Conservation (phyloP, 345 rosid genomes). For the Pistacia vera region DNA sequence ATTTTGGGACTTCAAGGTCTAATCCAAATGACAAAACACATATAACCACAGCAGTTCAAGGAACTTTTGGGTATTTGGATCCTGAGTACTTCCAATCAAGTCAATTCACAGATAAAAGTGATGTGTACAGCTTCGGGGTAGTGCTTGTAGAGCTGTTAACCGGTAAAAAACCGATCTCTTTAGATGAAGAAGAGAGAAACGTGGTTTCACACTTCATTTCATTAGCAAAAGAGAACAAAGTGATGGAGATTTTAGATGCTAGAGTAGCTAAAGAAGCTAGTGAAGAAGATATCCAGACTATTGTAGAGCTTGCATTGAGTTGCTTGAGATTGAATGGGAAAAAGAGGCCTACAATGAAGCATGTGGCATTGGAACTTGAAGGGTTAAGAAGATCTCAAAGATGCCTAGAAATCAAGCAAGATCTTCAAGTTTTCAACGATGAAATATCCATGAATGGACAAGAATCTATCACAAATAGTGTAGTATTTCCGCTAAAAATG, state of each 20-base stretch:
- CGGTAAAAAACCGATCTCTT: slow-evolving; percentile 16
- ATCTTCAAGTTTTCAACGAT: neutral
- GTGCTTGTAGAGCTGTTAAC: slow-evolving; percentile 24
- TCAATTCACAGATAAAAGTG: slow-evolving; percentile 25
- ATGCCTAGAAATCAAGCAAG: neutral
- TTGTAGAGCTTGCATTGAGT: neutral
- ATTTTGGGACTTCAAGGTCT: slow-evolving; percentile 24
- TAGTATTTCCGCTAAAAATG: neutral
- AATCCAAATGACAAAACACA: slow-evolving; percentile 24
- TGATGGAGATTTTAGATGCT: neutral
- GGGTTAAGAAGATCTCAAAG: neutral
- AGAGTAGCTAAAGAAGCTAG: neutral
- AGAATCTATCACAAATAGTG: neutral
- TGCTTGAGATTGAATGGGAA: slow-evolving; percentile 8
- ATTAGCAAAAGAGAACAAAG: neutral
- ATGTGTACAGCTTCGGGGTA: slow-evolving; percentile 21
- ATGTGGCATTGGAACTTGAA: slow-evolving; percentile 11
- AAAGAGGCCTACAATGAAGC: slow-evolving; percentile 11
- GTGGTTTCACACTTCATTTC: neutral
- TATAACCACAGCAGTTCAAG: slow-evolving; percentile 23
- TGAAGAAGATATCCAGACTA: neutral
- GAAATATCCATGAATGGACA: neutral
- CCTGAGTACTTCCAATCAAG: slow-evolving; percentile 27
- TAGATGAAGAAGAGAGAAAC: slow-evolving; percentile 11
- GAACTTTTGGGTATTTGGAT: slow-evolving; percentile 26